Percentiles rank a stretch among this genome's conserved stretches.
phyloP scores from a whole-genome alignment of 83 land plant species.

The Diphasiastrum complanatum region DNA sequence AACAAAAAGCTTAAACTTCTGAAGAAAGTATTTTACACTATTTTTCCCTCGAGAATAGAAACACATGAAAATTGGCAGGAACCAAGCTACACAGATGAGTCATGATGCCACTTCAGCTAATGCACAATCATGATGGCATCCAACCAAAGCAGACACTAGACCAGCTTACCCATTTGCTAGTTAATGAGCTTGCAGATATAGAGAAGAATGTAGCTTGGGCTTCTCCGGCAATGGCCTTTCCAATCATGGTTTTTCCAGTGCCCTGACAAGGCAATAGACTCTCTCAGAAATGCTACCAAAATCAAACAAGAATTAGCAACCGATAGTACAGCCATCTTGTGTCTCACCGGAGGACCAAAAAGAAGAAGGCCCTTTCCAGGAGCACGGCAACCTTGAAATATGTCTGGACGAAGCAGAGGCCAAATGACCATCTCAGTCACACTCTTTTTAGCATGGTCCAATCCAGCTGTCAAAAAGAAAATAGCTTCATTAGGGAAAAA shows the following conservation, averaged over 20 bases:
- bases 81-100: too few relatives aligned
- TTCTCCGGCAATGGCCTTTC: conserved; percentile 99
- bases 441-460: conserved; percentile 98
- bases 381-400: conserved; percentile 95
- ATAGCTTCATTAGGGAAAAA: not conserved
- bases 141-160: not conserved
- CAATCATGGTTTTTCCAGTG: conserved; percentile 99
- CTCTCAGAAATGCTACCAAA: too few relatives aligned
- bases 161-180: conserved; percentile 96
- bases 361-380: conserved; percentile 97
- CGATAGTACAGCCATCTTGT: not conserved
- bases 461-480: conserved; percentile 60
- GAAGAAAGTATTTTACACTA: too few relatives aligned
- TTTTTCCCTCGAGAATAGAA: too few relatives aligned
- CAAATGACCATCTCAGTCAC: conserved; percentile 99
- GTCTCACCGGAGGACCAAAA: conserved; percentile 97
- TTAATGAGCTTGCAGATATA: conserved; percentile 97
- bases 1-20: not conserved
- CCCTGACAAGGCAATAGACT: conserved; percentile 47
- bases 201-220: conserved; percentile 98
- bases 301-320: too few relatives aligned
- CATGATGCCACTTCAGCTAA: too few relatives aligned
- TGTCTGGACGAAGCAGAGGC: conserved; percentile 95
- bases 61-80: too few relatives aligned
- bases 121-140: too few relatives aligned